Conservation (phyloP, 2,329 filamentous ascomycete species). For the Hortaea werneckii region DNA sequence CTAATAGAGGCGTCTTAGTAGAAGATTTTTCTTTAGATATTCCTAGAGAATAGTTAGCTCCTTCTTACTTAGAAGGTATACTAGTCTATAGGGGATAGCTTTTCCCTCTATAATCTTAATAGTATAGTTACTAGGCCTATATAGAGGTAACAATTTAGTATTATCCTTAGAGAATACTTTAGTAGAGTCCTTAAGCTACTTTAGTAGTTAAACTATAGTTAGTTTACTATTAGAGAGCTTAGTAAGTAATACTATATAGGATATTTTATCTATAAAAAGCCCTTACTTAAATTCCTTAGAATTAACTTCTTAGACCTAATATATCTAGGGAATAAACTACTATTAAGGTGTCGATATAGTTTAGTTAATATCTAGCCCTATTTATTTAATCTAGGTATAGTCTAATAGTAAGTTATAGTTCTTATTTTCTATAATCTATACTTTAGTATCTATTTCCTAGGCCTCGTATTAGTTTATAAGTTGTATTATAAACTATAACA, state of each 20-base stretch:
- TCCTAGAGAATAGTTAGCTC: background rate
- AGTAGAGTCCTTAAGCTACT: background rate
- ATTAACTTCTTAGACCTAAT: too few relatives aligned
- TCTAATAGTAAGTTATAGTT: too few relatives aligned
- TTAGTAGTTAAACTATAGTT: background rate
- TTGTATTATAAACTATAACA: background rate
- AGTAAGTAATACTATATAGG: too few relatives aligned
- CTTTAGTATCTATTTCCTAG: background rate
- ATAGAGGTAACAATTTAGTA: background rate
- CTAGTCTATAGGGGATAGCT: constrained; percentile 3
- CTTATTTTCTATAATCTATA: background rate
- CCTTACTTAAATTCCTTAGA: too few relatives aligned
- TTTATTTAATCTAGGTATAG: too few relatives aligned
- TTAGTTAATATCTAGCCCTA: too few relatives aligned
- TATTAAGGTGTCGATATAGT: too few relatives aligned
- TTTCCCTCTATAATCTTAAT: constrained; percentile 7
- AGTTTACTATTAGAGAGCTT: too few relatives aligned
- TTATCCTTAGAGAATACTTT: background rate
- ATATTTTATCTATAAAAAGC: too few relatives aligned
- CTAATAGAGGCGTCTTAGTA: constrained; percentile 3
- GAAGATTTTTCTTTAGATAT: background rate
- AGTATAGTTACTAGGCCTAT: constrained; percentile 2
- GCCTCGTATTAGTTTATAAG: background rate
- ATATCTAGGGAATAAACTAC: too few relatives aligned
- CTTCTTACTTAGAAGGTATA: constrained; percentile 6